Conservation (phyloP, 2,329 filamentous ascomycete species). For the Botryotinia globosa region DNA sequence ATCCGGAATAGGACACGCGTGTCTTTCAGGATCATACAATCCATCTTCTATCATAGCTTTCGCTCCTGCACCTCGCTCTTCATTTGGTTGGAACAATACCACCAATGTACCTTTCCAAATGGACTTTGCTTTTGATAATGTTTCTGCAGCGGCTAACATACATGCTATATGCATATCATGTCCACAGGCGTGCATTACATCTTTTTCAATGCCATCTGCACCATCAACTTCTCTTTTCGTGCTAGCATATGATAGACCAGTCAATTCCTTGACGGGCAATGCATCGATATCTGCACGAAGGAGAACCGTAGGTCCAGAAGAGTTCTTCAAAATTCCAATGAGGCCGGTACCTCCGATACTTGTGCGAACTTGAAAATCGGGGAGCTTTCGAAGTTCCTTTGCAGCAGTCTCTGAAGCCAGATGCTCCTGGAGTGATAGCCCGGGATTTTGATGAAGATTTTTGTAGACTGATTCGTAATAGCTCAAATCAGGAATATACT, state of each 20-base stretch:
- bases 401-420: conserved; percentile 50
- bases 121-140: conserved; percentile 44
- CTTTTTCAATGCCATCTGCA: conserved; percentile 48
- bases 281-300: conserved; percentile 63
- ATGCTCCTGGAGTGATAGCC: conserved; percentile 56
- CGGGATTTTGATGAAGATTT: conserved; percentile 56
- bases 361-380: conserved; percentile 45
- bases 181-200: conserved; percentile 67
- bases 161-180: conserved; percentile 63
- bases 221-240: conserved; percentile 37
- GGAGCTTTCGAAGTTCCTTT: conserved; percentile 40
- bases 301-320: conserved; percentile 52
- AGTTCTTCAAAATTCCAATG: conserved; percentile 55
- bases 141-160: conserved; percentile 53
- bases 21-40: conserved; percentile 44
- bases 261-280: conserved; percentile 55
- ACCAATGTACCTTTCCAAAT: conserved; percentile 63
- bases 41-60: conserved; percentile 61
- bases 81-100: conserved; percentile 64
- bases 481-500: conserved; percentile 23
- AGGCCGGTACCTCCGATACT: conserved; percentile 56
- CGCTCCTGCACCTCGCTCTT: conserved; percentile 58
- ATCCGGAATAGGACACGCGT: conserved; percentile 53
- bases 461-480: conserved; percentile 55
- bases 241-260: conserved; percentile 55